Conservation (phyloP, 306 rosid genomes). For the Cicer chorassanicum region DNA sequence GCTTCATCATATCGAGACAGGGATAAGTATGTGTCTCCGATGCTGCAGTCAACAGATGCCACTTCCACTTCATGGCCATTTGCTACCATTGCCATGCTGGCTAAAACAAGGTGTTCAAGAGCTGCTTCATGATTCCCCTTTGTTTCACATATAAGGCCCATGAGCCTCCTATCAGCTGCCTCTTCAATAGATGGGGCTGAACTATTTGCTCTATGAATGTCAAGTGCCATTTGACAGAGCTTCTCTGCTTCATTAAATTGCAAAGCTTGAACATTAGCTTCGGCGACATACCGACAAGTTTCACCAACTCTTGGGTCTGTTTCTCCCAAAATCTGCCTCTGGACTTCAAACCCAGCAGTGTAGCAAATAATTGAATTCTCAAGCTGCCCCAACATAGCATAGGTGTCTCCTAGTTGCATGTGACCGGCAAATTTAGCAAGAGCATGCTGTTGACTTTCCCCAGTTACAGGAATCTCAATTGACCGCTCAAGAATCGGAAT, state of each 20-base stretch:
- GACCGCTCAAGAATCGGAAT: conserved; percentile 82
- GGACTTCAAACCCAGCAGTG: conserved; percentile 81
- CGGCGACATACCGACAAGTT: conserved; percentile 93
- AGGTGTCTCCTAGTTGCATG: conserved; percentile 98
- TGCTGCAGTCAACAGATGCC: conserved; percentile 91
- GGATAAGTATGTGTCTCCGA: conserved; percentile 90
- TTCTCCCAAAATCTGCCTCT: conserved; percentile 84
- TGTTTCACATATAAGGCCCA: conserved; percentile 96
- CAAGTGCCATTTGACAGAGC: conserved; percentile 88
- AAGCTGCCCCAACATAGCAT: conserved; percentile 93
- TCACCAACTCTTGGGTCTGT: conserved; percentile 90
- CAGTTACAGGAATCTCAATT: conserved; percentile 69
- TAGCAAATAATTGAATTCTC: conserved; percentile 79
- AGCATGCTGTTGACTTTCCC: conserved; percentile 83
- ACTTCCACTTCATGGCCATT: conserved; percentile 90
- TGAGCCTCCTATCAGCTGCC: conserved; percentile 96
- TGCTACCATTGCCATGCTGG: conserved; percentile 91
- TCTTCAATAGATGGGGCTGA: conserved; percentile 83
- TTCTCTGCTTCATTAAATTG: conserved; percentile 85
- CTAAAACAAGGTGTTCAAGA: conserved; percentile 92
- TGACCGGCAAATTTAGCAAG: conserved; percentile 96
- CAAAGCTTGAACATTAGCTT: conserved; percentile 94
- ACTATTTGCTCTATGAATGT: conserved; percentile 75
- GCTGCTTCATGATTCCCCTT: conserved; percentile 93
- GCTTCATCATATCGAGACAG: conserved; percentile 88